Base-by-base conservation (phyloP, 768 basidiomycete species). In the Mycena kentingensis region DNA sequence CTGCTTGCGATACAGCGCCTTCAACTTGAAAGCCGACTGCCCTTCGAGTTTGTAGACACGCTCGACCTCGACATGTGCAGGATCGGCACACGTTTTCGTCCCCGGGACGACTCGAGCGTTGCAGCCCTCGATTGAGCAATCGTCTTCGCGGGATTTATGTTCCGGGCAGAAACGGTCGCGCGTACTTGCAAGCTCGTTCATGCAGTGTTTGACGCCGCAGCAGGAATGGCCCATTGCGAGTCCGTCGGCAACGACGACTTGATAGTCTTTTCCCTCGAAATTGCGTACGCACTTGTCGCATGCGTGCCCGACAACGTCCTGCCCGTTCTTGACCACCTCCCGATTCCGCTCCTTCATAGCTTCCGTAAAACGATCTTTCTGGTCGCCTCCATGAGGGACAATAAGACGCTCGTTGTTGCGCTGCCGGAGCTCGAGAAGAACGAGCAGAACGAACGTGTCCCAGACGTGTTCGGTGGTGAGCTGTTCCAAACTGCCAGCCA, bases 111-210 rank as follows among this genome's bases (percentile, higher is more conserved):
- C 29, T 26, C 52, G 49, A 3, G 1, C 15, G 21, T 58, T 22
- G 31, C 64, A 65, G 5, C 46, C 58, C 13, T 34, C 36, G 10
- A 63, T 21, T 15, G 60, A 35, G 43, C 65, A 66, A 3, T 53
- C 12, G 0, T 34, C 15, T n/a, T 57, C 19, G 7, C 43, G 37
- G 4, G 46, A 12, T 8, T 2, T 3, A 37, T 65, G 64, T 0
- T 4, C 3, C 0, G 46, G 21, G 27, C 65, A 66, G 52, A 59
- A 66, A 2, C 51, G 59, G 32, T 62, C 38, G 0, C 55, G 41
- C 21, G 51, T 65, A 18, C 51, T 60, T 21, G 22, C 18, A 1
- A 63, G 51, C 13, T 57, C 51, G 4, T 31, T 27, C 2, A 35
- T 49, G 44, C 63, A 66, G 22, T 34, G 34, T 4, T 26, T 28